Conservation (phyloP, 2,329 filamentous ascomycete species). For the Alternaria brassicicola region DNA sequence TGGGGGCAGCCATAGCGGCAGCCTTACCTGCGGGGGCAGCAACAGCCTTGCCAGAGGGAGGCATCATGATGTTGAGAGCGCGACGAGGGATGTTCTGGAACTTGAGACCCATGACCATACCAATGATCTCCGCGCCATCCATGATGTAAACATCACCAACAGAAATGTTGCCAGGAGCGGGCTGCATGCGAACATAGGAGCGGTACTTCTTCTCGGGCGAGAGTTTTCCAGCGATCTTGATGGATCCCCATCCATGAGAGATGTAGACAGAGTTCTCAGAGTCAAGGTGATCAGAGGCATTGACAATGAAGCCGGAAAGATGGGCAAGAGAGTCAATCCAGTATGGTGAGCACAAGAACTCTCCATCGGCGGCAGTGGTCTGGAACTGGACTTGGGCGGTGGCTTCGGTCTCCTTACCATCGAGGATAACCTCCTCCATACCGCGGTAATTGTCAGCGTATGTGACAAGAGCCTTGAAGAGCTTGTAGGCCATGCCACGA, state of each 20-base stretch:
- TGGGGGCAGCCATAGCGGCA: conserved; percentile 44
- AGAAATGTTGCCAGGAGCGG: conserved; percentile 60
- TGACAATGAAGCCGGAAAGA: conserved; percentile 66
- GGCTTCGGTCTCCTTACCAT: conserved; percentile 62
- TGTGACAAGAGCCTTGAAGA: conserved; percentile 64
- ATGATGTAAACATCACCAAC: conserved; percentile 67
- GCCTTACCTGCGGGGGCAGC: conserved; percentile 43
- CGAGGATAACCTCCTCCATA: conserved; percentile 64
- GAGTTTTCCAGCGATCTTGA: conserved; percentile 62
- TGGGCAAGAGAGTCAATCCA: conserved; percentile 65
- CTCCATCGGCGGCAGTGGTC: conserved; percentile 59
- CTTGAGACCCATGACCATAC: conserved; percentile 66
- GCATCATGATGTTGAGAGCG: conserved; percentile 69
- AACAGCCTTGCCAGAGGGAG: conserved; percentile 59
- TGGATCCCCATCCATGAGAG: conserved; percentile 66
- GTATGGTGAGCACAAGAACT: conserved; percentile 65
- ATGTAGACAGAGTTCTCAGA: conserved; percentile 66
- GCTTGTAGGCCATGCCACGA: conserved; percentile 79
- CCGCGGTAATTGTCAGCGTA: conserved; percentile 64
- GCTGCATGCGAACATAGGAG: conserved; percentile 68
- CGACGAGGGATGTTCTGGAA: conserved; percentile 71
- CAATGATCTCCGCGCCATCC: conserved; percentile 64
- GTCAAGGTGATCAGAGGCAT: conserved; percentile 63
- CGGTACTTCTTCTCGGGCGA: conserved; percentile 61
- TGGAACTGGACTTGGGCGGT: conserved; percentile 62